Evolutionary conservation across 106 monocot genomes (phyloP).

Genomic region (Platanthera guangdongensis): DNA sequence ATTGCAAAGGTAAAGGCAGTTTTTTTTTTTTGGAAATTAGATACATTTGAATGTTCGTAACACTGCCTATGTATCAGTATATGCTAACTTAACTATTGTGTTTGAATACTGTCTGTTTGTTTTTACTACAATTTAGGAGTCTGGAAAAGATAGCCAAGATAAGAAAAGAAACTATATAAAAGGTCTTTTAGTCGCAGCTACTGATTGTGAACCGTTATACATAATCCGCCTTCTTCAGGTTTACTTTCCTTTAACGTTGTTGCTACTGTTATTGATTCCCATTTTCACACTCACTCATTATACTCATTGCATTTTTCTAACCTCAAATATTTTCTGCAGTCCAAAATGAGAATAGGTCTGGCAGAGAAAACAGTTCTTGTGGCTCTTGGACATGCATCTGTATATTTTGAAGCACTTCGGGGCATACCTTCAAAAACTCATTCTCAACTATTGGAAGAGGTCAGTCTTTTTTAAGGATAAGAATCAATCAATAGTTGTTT

Average conservation of each 20-base stretch:
- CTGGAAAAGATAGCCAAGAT: constrained; percentile 95
- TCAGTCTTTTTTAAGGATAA: constrained; percentile 3
- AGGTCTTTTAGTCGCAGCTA: constrained; percentile 96
- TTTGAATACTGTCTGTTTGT: neutral
- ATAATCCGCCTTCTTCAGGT: constrained; percentile 91
- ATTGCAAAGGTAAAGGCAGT: constrained; percentile 62
- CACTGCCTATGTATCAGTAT: neutral
- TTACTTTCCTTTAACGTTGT: constrained; percentile 6
- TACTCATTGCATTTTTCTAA: neutral
- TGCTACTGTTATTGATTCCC: neutral
- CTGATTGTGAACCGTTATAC: constrained; percentile 93
- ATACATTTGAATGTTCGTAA: neutral
- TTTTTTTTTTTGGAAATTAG: neutral
- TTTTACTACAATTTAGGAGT: constrained; percentile 42
- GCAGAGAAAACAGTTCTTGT: constrained; percentile 97
- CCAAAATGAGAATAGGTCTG: constrained; percentile 95
- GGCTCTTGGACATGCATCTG: constrained; percentile 85
- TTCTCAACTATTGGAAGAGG: constrained; percentile 62
- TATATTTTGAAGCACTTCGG: constrained; percentile 42
- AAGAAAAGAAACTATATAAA: constrained; percentile 96
- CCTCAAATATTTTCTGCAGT: constrained; percentile 34
- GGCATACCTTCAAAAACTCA: constrained; percentile 30
- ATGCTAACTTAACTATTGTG: neutral
- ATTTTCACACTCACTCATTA: neutral
- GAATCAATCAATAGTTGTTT: too few species aligned